These are phyloP conservation scores for Euphorbia peplus DNA, from an alignment of 345 rosid genomes.

Conservation along the genomic window DNA sequence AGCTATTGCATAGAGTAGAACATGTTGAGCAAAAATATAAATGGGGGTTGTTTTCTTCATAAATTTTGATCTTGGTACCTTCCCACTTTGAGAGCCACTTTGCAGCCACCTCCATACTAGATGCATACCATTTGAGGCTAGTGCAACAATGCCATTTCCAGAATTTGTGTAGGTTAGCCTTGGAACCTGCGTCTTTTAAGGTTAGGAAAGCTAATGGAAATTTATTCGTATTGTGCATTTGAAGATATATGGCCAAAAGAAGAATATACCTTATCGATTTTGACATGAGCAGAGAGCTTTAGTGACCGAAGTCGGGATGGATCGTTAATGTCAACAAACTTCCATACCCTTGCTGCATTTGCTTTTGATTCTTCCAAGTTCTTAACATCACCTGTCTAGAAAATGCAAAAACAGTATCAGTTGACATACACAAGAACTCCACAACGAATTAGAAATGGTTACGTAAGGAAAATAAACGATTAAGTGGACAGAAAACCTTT, in stretches of 20 bases:
- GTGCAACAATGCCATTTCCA: conserved; percentile 39
- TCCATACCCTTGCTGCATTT: conserved; percentile 28
- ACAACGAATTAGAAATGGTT: neutral
- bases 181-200: conserved; percentile 27
- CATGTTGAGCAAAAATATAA: neutral
- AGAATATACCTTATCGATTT: conserved; percentile 31
- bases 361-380: conserved; percentile 24
- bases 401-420: conserved; percentile 9
- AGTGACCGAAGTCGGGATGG: conserved; percentile 31
- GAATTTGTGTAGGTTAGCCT: conserved; percentile 41
- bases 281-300: conserved; percentile 28
- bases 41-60: neutral
- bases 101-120: conserved; percentile 41
- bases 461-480: neutral
- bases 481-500: neutral
- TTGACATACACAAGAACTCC: neutral
- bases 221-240: neutral
- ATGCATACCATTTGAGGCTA: conserved; percentile 34
- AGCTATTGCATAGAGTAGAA: neutral
- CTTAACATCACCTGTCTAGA: conserved; percentile 33
- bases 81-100: conserved; percentile 24
- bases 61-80: conserved; percentile 27
- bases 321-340: conserved; percentile 30
- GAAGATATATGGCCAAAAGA: neutral
- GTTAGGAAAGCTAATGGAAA: neutral